phyloP scores from a whole-genome alignment of 2,329 filamentous ascomycete genomes.

The Rugonectria rugulosa region DNA sequence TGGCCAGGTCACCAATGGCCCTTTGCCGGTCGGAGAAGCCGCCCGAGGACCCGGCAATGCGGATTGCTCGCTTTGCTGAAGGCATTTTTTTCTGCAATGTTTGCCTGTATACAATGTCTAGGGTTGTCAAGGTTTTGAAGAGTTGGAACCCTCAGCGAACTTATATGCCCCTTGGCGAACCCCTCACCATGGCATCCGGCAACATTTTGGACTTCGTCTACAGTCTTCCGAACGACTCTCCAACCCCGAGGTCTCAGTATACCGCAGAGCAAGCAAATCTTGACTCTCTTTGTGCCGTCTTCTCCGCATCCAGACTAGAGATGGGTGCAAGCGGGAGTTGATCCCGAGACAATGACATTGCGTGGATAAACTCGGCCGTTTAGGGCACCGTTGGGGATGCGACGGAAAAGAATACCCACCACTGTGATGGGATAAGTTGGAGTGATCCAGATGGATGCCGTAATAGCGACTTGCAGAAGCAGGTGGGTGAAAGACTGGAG shows the following conservation, averaged over 20 bases:
- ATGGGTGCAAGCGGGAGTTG: conserved; percentile 5
- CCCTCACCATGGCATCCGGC: too few relatives aligned
- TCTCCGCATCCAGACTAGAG: conserved; percentile 6
- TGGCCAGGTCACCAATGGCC: conserved; percentile 50
- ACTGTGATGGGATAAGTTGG: background rate
- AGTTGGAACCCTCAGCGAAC: too few relatives aligned
- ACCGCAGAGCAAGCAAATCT: background rate
- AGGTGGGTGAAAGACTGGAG: background rate
- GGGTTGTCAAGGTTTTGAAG: too few relatives aligned
- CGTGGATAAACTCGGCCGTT: conserved; percentile 1
- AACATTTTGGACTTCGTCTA: too few relatives aligned
- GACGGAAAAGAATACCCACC: conserved; percentile 23
- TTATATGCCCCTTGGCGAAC: too few relatives aligned
- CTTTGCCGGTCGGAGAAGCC: conserved; percentile 53
- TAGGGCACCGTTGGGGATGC: background rate
- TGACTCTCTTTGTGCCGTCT: background rate
- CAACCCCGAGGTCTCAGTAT: background rate
- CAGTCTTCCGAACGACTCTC: background rate
- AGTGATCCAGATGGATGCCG: too few relatives aligned
- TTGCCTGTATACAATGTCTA: background rate
- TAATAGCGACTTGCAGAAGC: too few relatives aligned
- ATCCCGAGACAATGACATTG: conserved; percentile 12
- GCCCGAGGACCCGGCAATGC: conserved; percentile 52
- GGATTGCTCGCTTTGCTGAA: conserved; percentile 45
- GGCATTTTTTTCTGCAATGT: conserved; percentile 26